These are phyloP conservation scores for Salix brachista DNA, from an alignment of 345 rosid genomes.

Conservation along the genomic window DNA sequence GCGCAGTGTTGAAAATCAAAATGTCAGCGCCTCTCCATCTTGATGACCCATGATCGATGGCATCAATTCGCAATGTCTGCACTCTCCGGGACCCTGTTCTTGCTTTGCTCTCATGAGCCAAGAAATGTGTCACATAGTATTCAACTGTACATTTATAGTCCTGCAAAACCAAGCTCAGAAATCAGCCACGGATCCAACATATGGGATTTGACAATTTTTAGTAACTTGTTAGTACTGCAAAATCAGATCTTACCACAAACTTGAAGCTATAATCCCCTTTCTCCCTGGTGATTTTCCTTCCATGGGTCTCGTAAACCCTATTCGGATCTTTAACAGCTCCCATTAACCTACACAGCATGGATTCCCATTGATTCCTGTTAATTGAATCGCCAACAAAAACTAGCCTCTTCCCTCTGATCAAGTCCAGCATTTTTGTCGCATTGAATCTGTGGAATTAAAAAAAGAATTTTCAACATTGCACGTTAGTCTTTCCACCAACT, in stretches of 20 bases:
- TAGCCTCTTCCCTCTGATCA: conserved; percentile 80
- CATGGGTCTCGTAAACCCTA: conserved; percentile 75
- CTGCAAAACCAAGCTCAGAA: conserved; percentile 37
- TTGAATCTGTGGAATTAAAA: conserved; percentile 58
- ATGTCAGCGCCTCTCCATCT: conserved; percentile 87
- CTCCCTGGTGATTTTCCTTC: conserved; percentile 77
- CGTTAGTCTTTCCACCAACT: background rate
- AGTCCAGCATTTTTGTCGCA: conserved; percentile 67
- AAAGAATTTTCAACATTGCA: conserved; percentile 3
- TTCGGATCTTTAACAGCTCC: conserved; percentile 68
- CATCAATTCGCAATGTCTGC: conserved; percentile 76
- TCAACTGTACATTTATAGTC: conserved; percentile 86
- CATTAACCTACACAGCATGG: conserved; percentile 80
- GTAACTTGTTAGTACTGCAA: background rate
- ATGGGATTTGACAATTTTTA: too few species aligned
- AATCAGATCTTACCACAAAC: conserved; percentile 50
- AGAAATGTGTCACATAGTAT: conserved; percentile 69
- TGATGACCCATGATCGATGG: conserved; percentile 78
- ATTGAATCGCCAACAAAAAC: conserved; percentile 96
- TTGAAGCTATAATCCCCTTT: conserved; percentile 84
- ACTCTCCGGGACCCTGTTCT: conserved; percentile 62
- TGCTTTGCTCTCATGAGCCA: conserved; percentile 86
- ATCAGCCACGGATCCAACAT: background rate
- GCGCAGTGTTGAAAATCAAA: conserved; percentile 86
- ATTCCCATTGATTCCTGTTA: conserved; percentile 96